Evolutionary conservation across 1,139 yeast species (phyloP).

Genomic region (Candida sp.): DNA sequence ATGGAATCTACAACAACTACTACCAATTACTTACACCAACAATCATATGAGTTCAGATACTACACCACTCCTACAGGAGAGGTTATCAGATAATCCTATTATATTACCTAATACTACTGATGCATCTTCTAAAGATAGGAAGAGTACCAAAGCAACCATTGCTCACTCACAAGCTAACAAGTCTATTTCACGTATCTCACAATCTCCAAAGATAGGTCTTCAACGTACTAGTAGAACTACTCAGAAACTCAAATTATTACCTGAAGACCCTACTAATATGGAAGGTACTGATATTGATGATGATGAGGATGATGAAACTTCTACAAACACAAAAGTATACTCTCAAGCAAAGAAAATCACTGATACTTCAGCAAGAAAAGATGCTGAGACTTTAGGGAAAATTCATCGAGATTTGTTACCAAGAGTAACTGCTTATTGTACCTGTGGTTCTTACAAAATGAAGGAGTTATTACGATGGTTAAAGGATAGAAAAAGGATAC

Average conservation of each 20-base stretch:
- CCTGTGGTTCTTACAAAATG: constrained; percentile 91
- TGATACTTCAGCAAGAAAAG: constrained; percentile 89
- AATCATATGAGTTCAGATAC: constrained; percentile 9
- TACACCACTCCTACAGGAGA: constrained; percentile 19
- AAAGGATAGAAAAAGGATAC: constrained; percentile 69
- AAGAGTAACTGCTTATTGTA: constrained; percentile 93
- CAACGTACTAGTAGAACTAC: constrained; percentile 88
- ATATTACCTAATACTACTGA: constrained; percentile 7
- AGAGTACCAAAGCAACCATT: constrained; percentile 1
- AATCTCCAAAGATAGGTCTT: constrained; percentile 59
- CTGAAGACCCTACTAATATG: constrained; percentile 65
- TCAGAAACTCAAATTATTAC: constrained; percentile 81
- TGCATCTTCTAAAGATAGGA: not conserved
- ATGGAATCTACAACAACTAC: too few species aligned
- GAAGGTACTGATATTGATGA: constrained; percentile 16
- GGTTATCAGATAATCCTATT: constrained; percentile 29
- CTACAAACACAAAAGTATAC: constrained; percentile 44
- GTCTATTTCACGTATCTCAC: constrained; percentile 24
- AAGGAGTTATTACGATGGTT: constrained; percentile 83
- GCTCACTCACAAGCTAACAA: constrained; percentile 14
- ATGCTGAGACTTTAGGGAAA: constrained; percentile 91
- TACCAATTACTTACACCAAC: too few species aligned
- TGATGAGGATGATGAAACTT: constrained; percentile 27
- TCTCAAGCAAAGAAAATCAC: constrained; percentile 83
- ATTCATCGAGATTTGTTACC: constrained; percentile 83